phyloP scores from a whole-genome alignment of 2,329 filamentous ascomycete genomes.

The Bisporella sp. region DNA sequence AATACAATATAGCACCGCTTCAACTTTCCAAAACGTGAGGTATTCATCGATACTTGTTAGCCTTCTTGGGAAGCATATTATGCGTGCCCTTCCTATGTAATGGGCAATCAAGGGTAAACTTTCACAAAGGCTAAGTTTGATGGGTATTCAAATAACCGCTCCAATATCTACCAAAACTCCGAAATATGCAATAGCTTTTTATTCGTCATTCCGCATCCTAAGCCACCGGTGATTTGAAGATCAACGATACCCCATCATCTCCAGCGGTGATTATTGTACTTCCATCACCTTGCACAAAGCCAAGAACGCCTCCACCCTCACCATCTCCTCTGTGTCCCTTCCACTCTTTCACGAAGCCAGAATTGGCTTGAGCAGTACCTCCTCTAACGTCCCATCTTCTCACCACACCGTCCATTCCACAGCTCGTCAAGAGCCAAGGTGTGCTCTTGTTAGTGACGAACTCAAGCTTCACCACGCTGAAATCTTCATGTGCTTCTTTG shows the following conservation, averaged over 20 bases:
- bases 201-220: not conserved
- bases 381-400: constrained; percentile 78
- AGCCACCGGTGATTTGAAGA: constrained; percentile 47
- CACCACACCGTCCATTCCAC: constrained; percentile 87
- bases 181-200: not conserved
- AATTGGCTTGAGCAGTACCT: constrained; percentile 57
- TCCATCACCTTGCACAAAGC: constrained; percentile 80
- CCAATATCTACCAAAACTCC: not conserved
- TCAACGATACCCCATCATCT: constrained; percentile 68
- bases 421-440: constrained; percentile 72
- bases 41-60: too few species aligned
- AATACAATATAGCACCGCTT: too few species aligned
- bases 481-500: constrained; percentile 76
- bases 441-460: constrained; percentile 55
- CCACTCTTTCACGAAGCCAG: constrained; percentile 79
- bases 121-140: not conserved
- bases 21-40: too few species aligned
- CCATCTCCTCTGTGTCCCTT: constrained; percentile 79
- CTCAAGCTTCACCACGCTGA: constrained; percentile 86
- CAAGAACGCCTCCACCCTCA: constrained; percentile 81
- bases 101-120: too few species aligned
- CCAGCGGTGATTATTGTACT: constrained; percentile 80
- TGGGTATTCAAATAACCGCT: not conserved
- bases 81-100: too few species aligned
- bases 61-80: too few species aligned